These are phyloP conservation scores for Fraxinus americana DNA, from an alignment of 257 asterid genomes.

Conservation along the genomic window DNA sequence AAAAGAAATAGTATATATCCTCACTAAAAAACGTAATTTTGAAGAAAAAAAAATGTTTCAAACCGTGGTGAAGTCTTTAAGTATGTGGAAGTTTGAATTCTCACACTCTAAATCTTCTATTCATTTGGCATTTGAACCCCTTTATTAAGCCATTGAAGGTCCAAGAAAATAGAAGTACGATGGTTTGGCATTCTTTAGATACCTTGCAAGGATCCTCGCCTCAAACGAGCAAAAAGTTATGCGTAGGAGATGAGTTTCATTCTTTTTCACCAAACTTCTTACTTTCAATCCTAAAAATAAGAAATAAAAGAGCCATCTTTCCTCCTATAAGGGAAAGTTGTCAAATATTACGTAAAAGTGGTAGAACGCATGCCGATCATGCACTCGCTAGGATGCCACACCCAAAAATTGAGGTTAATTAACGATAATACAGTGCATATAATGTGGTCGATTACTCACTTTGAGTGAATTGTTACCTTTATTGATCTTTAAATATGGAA, in stretches of 20 bases:
- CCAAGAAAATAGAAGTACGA: background rate
- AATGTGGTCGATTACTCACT: too few relatives aligned
- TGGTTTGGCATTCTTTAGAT: background rate
- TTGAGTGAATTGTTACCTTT: too few relatives aligned
- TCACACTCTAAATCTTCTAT: too few relatives aligned
- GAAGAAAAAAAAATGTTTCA: too few relatives aligned
- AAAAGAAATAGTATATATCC: too few relatives aligned
- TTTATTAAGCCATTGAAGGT: too few relatives aligned
- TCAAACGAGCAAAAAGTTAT: background rate
- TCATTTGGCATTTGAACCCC: too few relatives aligned
- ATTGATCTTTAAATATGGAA: too few relatives aligned
- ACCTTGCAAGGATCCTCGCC: background rate
- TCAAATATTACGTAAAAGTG: background rate
- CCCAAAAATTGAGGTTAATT: background rate
- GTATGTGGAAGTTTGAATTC: too few relatives aligned
- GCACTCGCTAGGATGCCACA: background rate
- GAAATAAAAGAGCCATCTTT: background rate
- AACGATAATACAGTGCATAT: background rate
- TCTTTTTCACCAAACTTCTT: background rate
- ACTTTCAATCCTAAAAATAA: background rate
- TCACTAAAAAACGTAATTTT: too few relatives aligned
- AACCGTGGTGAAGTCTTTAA: too few relatives aligned
- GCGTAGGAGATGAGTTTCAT: background rate
- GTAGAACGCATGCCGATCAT: background rate
- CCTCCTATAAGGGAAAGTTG: background rate